These are phyloP conservation scores for Tricholoma terreum DNA, from an alignment of 768 basidiomycete genomes.

Conservation along the genomic window DNA sequence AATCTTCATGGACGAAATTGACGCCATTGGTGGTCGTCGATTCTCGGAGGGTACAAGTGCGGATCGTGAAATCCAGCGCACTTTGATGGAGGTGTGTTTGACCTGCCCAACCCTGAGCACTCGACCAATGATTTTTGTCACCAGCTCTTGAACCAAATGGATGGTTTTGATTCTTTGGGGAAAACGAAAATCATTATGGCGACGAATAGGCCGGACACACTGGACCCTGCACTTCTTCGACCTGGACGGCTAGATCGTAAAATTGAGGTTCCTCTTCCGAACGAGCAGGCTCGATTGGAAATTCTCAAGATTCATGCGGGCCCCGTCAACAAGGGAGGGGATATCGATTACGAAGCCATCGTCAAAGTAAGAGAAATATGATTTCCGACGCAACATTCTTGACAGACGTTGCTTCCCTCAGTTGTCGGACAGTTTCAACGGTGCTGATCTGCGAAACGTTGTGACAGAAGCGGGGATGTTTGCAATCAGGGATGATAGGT, in stretches of 20 bases:
- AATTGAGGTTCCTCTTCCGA: conserved; percentile 96
- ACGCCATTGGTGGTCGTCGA: conserved; percentile 89
- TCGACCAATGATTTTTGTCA: conserved; percentile 1
- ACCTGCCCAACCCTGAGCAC: not conserved
- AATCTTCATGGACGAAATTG: conserved; percentile 98
- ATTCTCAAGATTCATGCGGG: conserved; percentile 97
- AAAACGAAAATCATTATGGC: conserved; percentile 98
- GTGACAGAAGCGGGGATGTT: conserved; percentile 98
- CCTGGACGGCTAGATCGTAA: conserved; percentile 96
- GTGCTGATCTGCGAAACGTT: conserved; percentile 93
- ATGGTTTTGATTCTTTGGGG: conserved; percentile 97
- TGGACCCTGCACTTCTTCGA: conserved; percentile 94
- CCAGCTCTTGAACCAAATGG: conserved; percentile 97
- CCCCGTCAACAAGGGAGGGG: conserved; percentile 91
- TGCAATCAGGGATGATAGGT: conserved; percentile 95
- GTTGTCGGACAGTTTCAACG: conserved; percentile 92
- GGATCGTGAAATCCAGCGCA: conserved; percentile 97
- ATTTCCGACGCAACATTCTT: conserved; percentile 1
- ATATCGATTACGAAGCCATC: conserved; percentile 97
- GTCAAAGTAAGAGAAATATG: conserved; percentile 65
- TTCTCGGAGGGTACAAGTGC: conserved; percentile 96
- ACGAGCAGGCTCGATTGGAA: conserved; percentile 93
- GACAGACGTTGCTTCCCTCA: conserved; percentile 21
- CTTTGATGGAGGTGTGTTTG: conserved; percentile 80
- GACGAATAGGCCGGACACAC: conserved; percentile 97